phyloP scores from a whole-genome alignment of 345 rosid species.

The Heritiera littoralis region DNA sequence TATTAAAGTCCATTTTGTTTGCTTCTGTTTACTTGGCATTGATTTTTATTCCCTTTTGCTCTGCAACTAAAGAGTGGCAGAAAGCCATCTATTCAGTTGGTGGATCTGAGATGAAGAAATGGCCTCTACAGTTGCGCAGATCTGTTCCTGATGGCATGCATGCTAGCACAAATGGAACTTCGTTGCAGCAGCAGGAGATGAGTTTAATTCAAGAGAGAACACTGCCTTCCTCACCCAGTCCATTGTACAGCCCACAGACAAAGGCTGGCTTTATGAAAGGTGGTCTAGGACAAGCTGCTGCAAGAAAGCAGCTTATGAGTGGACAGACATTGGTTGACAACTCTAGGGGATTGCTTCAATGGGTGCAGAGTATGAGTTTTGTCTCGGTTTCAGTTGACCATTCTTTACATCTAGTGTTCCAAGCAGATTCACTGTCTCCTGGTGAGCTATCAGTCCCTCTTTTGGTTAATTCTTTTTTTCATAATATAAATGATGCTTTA shows the following conservation, averaged over 20 bases:
- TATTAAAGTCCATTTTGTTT: conserved; percentile 1
- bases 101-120: conserved; percentile 87
- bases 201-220: conserved; percentile 89
- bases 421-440: conserved; percentile 70
- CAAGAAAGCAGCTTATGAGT: conserved; percentile 78
- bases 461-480: conserved; percentile 11
- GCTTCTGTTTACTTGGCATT: not conserved
- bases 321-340: conserved; percentile 67
- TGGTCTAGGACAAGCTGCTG: conserved; percentile 68
- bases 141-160: conserved; percentile 83
- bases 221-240: conserved; percentile 80
- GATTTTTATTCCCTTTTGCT: conserved; percentile 17
- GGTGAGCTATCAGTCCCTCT: conserved; percentile 50
- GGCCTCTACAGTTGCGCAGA: conserved; percentile 92
- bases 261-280: conserved; percentile 90
- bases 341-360: conserved; percentile 89
- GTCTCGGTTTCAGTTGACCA: conserved; percentile 80
- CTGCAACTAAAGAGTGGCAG: conserved; percentile 79
- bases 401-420: conserved; percentile 73
- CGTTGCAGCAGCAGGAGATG: conserved; percentile 90
- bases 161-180: conserved; percentile 63
- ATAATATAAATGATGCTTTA: not conserved
- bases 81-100: conserved; percentile 92
- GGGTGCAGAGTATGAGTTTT: conserved; percentile 97
- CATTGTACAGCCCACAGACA: conserved; percentile 76